Evolutionary conservation across 2,329 filamentous ascomycete species (phyloP), one percentile per base, ranked within the genome.

Genomic region (Ceratocystis ficicola): DNA sequence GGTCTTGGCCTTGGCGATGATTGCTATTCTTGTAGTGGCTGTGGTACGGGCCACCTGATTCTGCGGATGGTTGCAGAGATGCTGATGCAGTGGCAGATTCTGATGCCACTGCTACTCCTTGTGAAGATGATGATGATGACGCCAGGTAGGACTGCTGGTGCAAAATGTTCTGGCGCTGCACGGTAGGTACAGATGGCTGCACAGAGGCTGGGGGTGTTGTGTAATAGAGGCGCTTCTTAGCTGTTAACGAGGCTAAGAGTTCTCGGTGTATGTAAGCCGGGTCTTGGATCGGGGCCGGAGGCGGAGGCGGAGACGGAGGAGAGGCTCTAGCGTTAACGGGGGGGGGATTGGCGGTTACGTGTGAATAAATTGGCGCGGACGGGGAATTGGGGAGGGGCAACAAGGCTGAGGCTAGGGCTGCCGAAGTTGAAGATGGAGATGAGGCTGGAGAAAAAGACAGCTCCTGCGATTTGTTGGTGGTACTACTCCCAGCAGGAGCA

Each of bases 1-100:
- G 73, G 76, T 22, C 28, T 15, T 7, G 46, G 46, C 25, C 63
- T 25, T 55, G 25, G 70, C 72, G 12, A 15, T 25, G 1, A 30
- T 55, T 61, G 41, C 36, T 25, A 65, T 22, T 41, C 62, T 28
- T 5, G 8, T 44, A 6, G 50, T 55, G 30, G 17, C 41, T 32
- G 8, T 12, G 32, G 28, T 64, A 17, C 1, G 63, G 30, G 32
- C n/a, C 25, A 28, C 48, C 22, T 30, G 17, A 5, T 20, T n/a
- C 46, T 48, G 46, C 20, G 46, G 46, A 5, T 48, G n/a, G 46
- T 10, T 48, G 46, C 8, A 10, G 46, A n/a, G 17, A 22, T 48
- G 46, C 4, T 48, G 17, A 17, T 17, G 20, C 12, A n/a, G 46
- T 20, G n/a, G 17, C n/a, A 48, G 46, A 41, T 41, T 41, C 10